Evolutionary conservation across 768 basidiomycete species (phyloP), one percentile per base, ranked within the genome.

Genomic region (Suillus decipiens): DNA sequence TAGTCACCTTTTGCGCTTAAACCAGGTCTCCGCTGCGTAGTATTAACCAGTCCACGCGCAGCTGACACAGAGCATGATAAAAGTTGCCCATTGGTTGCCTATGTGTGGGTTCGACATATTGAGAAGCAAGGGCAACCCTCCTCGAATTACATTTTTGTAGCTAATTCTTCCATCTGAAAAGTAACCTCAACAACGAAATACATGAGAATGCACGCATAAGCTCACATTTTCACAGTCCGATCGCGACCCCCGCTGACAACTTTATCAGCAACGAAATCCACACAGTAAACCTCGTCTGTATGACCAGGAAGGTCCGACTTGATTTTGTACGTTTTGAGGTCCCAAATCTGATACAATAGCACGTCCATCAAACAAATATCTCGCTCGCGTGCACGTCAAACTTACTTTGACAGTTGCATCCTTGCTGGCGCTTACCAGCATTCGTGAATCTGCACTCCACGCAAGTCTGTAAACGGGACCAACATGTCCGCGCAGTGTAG

Each of bases 251-350:
- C 96, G 72, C 94, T 96, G 67, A 97, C 95, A n/a, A 98, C 85
- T 75, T 99, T 99, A 79, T 99, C 96, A 1, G 95, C 96, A 1
- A 99, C 96, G 72, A 97, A 99, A 76, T 99, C 96, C 17, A 99
- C 96, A 71, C 96, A 98, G 77, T 98, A 99, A 41, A 99, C 96
- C 74, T 99, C 96, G 68, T 99, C 96, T 1, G 91, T 92, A 73
- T 99, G 96, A 22, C 96, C 96, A 0, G 95, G 94, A 19, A 99
- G 86, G 74, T 99, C 96, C 8, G 85, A 87, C 72, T 93, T 92
- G 65, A 99, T 87, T 77, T 99, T 99, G 76, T 93, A 94, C 7
- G 95, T 98, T 75, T 93, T 95, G 61, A 99, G 81, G 75, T 97
- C 93, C 96, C 96, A 99, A 28, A 98, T 88, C 95, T 95, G 73